phyloP scores from a whole-genome alignment of 306 rosid species.

The Adenanthera pavonina region DNA sequence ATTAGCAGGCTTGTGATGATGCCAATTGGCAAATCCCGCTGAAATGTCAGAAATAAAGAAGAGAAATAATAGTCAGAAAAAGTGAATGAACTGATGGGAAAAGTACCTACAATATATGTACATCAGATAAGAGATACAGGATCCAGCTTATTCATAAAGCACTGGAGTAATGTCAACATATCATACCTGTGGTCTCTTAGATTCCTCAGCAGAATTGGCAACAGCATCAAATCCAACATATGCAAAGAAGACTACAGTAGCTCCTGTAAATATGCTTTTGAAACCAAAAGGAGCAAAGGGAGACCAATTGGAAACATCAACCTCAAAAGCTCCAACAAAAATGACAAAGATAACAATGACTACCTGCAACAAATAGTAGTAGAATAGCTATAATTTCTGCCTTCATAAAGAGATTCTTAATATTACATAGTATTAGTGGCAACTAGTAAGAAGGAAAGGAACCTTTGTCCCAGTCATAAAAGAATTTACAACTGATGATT shows the following conservation, averaged over 20 bases:
- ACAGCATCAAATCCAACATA: conserved; percentile 99
- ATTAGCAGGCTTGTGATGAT: conserved; percentile 88
- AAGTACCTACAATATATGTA: not conserved
- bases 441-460: conserved; percentile 33
- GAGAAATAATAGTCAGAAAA: conserved; percentile 28
- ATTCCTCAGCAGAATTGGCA: conserved; percentile 99
- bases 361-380: conserved; percentile 61
- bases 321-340: conserved; percentile 83
- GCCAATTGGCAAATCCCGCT: conserved; percentile 97
- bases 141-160: conserved; percentile 37
- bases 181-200: conserved; percentile 88
- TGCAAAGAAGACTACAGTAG: conserved; percentile 95
- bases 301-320: conserved; percentile 94
- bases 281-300: conserved; percentile 93
- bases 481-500: conserved; percentile 80
- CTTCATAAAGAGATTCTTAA: conserved; percentile 22
- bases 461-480: conserved; percentile 93
- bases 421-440: conserved; percentile 3
- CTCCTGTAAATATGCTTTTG: conserved; percentile 78
- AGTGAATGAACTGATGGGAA: conserved; percentile 4
- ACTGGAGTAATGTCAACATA: conserved; percentile 35
- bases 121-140: conserved; percentile 21
- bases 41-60: conserved; percentile 38
- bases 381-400: conserved; percentile 28
- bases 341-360: conserved; percentile 79